Base-by-base conservation (phyloP, 2,329 filamentous ascomycete species). In the Alternaria brassicicola region DNA sequence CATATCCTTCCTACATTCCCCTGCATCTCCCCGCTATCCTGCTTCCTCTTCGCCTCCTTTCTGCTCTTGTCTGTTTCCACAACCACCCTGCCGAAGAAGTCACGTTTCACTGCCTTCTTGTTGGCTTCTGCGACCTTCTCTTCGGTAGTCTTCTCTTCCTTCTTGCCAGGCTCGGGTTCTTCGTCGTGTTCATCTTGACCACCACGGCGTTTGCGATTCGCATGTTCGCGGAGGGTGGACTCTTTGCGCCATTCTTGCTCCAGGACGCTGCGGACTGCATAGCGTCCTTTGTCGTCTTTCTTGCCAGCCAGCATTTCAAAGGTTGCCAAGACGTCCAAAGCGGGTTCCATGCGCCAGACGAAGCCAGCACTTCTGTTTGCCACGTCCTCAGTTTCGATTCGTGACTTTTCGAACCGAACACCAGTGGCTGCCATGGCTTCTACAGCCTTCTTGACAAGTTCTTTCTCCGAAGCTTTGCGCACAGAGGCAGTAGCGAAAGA, bases 271-370 rank as follows among this genome's bases (percentile, higher is more conserved):
- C 95, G 88, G 6, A 99, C 89, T 1, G 94, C 94, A 72, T 92
- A 99, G n/a, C 95, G 87, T 0, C 92, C 92, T 0, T 91, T 92
- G 1, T 87, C 88, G 9, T 86, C 85, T 2, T 86, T 85, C 35
- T 83, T 80, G 4, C 83, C 72, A 3, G 73, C 79, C 4, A 86
- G 85, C 0, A 92, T 92, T 66, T 91, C 88, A 67, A 91, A 98
- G 0, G 85, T 84, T 1, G 89, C 84, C 0, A 98, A 83, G 8
- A 85, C 82, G 76, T 99, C 95, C n/a, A 99, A 83, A 1, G 87
- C 82, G 85, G 95, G 95, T 72, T 98, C 94, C 91, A 99, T 93
- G 52, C 95, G 88, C 77, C 96, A 98, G 8, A 96, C 89, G 84
- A 88, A 98, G 66, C 85, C 88, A 31, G 86, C 85, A 57, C 71